Evolutionary conservation across 2,329 filamentous ascomycete genomes (phyloP), one percentile per base, ranked within the genome.

Genomic region (Eurotiales sp.): DNA sequence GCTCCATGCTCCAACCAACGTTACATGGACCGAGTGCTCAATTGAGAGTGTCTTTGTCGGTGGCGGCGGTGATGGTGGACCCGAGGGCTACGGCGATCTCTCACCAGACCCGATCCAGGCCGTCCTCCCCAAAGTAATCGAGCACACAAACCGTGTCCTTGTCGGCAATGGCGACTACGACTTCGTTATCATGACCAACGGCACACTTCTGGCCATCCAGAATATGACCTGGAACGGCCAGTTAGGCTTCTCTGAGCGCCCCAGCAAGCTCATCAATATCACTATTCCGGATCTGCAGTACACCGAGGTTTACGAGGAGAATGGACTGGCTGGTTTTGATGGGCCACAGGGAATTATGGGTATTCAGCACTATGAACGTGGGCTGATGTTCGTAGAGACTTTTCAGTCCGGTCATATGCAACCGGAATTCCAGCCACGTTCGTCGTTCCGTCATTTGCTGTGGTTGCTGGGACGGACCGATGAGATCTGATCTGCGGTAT

Each of bases 161-260:
- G 83, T 93, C 61, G 85, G 77, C 2, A 87, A 91, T 61, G 88
- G 87, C 10, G 72, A 79, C 44, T 77, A 86, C 10, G 88, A 90
- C 69, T 87, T 79, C 62, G 77, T 87, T 54, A 76, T 89, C 8
- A 73, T 85, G 21, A 74, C 77, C 60, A 86, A 87, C 64, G 87
- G 87, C 14, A 86, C 86, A 0, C 74, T 92, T 1, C 72, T 89
- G 6, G 78, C 79, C 1, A 84, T 91, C 53, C 87, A 92, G 64
- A 90, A 90, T 72, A 88, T 91, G 83, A 90, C 86, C 0, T 92
- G 84, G 83, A 81, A 82, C 52, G 87, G 87, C 4, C 65, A 76
- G 39, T 80, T 86, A 46, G 88, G 88, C 0, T 91, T 92, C 74
- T 79, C 84, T 56, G 64, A 67, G 1, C 67, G 71, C 0, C 88